Evolutionary conservation across 192 early-diverging fungal genomes (phyloP), one percentile per base, ranked within the genome.

Genomic region (Linnemannia exigua): DNA sequence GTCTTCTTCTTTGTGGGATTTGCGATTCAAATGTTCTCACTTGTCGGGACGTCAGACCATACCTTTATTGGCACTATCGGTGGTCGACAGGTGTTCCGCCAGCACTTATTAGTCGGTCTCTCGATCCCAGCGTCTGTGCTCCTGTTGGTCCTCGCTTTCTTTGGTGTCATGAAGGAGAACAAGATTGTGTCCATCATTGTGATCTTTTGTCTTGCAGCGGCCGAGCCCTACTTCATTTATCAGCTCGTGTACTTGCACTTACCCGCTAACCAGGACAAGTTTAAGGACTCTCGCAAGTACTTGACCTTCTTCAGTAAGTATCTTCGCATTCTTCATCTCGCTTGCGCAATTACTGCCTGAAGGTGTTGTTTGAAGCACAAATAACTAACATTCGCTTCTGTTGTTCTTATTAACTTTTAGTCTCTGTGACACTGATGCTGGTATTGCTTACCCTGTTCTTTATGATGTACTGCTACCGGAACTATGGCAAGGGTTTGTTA

Each of bases 1-100:
- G 89, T 93, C 17, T 93, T 93, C 76, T 93, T 93, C 48, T 92
- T 94, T 73, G 90, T 93, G 37, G 88, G 90, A 1, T 92, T 90
- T 67, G 91, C 91, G 8, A 87, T 93, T 68, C 92, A 93, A 82
- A 87, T 92, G 71, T 90, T 91, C 70, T 91, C 92, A 14, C 83
- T 93, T 51, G 93, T 93, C 0, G 87, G 90, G 35, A 91, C 88
- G 19, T 87, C 89, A 36, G 90, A 89, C 82, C 89, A 90, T 69
- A 88, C 80, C 16, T 54, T 78, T 11, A 88, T 85, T 28, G 84
- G 61, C 17, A 77, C 63, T 1, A 51, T 86, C 36, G 51, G 54
- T 36, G 74, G 84, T 22, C 63, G 58, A 15, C 36, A 61, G 28
- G 70, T 86, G 2, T 58, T 70, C 35, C 77, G 78, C 22, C 84